phyloP scores from a whole-genome alignment of 805 yeast genomes.

The Teunomyces stri region DNA sequence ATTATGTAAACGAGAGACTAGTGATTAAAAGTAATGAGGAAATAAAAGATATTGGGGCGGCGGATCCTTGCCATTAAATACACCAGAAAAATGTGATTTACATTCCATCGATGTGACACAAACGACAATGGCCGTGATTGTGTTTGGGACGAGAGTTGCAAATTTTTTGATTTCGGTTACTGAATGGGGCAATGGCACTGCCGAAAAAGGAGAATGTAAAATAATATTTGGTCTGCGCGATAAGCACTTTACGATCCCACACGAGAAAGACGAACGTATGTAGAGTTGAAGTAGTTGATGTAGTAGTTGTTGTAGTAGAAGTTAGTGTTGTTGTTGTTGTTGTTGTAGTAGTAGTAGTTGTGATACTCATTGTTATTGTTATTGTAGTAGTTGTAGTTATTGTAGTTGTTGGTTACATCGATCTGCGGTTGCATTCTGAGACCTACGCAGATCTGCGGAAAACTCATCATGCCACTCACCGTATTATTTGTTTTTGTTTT shows the following conservation, averaged over 20 bases:
- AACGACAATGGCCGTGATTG: background rate
- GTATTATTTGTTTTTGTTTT: background rate
- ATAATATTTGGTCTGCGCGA: background rate
- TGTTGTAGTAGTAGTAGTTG: no score
- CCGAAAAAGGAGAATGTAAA: background rate
- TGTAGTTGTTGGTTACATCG: no score
- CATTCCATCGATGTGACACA: background rate
- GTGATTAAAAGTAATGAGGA: conserved; percentile 28
- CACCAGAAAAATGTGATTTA: background rate
- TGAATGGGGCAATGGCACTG: background rate
- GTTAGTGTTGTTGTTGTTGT: no score
- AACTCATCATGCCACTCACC: background rate
- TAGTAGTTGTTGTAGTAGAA: no score
- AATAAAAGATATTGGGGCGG: conserved; percentile 8
- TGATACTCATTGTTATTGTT: no score
- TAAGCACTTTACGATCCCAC: no score
- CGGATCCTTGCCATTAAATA: conserved; percentile 4
- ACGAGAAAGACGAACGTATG: no score
- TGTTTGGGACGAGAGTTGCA: background rate
- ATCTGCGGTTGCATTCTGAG: background rate
- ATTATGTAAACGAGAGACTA: conserved; percentile 38
- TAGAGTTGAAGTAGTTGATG: no score
- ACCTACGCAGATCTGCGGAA: background rate
- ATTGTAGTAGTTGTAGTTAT: no score
- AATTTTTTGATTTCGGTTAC: background rate